These are phyloP conservation scores for Pyrenochaeta sp. DNA, from an alignment of 2,329 filamentous ascomycete species.

Conservation along the genomic window DNA sequence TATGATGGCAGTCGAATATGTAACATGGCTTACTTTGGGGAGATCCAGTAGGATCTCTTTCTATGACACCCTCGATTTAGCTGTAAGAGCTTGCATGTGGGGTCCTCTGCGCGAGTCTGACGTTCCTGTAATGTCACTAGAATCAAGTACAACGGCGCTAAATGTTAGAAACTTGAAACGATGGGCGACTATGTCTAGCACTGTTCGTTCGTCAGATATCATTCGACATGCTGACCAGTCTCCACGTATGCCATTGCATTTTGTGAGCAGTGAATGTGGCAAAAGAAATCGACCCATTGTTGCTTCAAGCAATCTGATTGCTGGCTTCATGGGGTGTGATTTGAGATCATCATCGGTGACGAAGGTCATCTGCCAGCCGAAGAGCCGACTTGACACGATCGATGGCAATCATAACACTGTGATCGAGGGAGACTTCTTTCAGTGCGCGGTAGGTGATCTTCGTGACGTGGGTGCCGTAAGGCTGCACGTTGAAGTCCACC, in stretches of 20 bases:
- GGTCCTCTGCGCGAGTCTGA: not conserved
- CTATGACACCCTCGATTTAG: not conserved
- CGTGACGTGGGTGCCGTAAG: too few species aligned
- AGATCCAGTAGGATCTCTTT: not conserved
- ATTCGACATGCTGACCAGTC: not conserved
- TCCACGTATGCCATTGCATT: not conserved
- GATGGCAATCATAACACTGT: too few species aligned
- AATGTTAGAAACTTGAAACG: not conserved
- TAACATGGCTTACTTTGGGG: not conserved
- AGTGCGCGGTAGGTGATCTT: too few species aligned
- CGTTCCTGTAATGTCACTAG: not conserved
- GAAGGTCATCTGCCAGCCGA: too few species aligned
- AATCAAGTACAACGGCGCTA: not conserved
- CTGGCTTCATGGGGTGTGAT: not conserved
- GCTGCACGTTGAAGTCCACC: too few species aligned
- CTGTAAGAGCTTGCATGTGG: not conserved
- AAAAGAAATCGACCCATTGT: not conserved
- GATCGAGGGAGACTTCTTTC: too few species aligned
- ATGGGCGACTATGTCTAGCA: not conserved
- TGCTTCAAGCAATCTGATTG: not conserved
- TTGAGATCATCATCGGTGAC: not conserved
- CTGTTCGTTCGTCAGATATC: not conserved
- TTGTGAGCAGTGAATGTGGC: not conserved
- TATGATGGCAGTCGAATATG: not conserved
- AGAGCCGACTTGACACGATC: too few species aligned